These are phyloP conservation scores for Isoetes engelmannii DNA, from an alignment of 83 land plant genomes.

Conservation along the genomic window DNA sequence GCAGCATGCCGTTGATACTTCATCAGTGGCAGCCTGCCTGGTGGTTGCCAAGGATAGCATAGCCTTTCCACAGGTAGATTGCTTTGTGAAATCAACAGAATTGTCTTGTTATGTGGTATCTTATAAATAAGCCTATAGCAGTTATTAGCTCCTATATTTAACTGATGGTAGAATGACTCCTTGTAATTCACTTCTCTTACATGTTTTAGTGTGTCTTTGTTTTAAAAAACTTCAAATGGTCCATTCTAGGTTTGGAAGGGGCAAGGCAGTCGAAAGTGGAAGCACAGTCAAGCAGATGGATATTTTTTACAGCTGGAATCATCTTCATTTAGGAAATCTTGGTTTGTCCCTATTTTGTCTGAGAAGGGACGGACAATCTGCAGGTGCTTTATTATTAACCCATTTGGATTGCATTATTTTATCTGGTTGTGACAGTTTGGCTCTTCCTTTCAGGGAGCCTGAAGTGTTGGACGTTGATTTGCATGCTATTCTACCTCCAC, in stretches of 20 bases:
- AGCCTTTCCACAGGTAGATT: constrained; percentile 89
- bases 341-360: constrained; percentile 78
- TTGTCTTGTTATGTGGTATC: not conserved
- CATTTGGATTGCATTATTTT: not conserved
- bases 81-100: not conserved
- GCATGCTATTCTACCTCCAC: constrained; percentile 74
- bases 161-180: not conserved
- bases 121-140: not conserved
- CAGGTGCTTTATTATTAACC: constrained; percentile 41
- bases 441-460: constrained; percentile 48
- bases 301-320: constrained; percentile 90
- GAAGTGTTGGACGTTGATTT: constrained; percentile 67
- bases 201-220: not conserved
- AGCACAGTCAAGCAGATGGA: constrained; percentile 75
- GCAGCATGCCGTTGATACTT: constrained; percentile 81
- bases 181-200: not conserved
- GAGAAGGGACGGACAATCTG: constrained; percentile 69
- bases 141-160: not conserved
- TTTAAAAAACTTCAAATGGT: not conserved
- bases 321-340: constrained; percentile 54
- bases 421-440: not conserved
- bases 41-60: constrained; percentile 73
- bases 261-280: constrained; percentile 88
- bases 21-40: constrained; percentile 77
- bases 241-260: constrained; percentile 91